Conservation (phyloP, 345 rosid species). For the Noccaea bulbosa region DNA sequence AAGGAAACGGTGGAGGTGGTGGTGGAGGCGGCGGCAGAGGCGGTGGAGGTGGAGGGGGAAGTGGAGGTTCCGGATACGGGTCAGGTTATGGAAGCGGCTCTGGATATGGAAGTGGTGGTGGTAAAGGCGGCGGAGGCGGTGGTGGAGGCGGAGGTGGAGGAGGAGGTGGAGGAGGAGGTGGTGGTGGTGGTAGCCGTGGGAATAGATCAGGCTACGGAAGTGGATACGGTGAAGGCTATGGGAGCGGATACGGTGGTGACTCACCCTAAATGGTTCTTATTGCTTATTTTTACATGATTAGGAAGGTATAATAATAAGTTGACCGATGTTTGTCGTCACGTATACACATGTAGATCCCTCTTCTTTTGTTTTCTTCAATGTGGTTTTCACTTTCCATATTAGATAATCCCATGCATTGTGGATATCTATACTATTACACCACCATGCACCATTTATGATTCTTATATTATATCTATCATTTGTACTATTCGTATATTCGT, state of each 20-base stretch:
- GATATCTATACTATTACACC: neutral
- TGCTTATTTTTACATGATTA: constrained; percentile 21
- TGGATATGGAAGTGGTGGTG: constrained; percentile 39
- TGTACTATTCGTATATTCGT: neutral
- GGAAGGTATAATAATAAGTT: constrained; percentile 24
- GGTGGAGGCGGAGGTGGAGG: constrained; percentile 34
- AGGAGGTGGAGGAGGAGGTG: constrained; percentile 40
- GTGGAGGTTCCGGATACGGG: constrained; percentile 41
- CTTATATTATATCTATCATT: neutral
- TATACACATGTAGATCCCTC: constrained; percentile 3
- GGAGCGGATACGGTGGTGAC: constrained; percentile 42
- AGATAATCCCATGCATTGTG: constrained; percentile 6
- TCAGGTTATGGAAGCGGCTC: constrained; percentile 45
- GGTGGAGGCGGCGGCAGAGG: constrained; percentile 48
- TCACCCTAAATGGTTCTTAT: constrained; percentile 27
- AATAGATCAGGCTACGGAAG: constrained; percentile 43
- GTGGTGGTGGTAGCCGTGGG: constrained; percentile 41
- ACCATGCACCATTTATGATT: constrained; percentile 24
- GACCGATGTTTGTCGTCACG: constrained; percentile 25
- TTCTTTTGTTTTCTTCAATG: constrained; percentile 17
- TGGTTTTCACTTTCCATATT: neutral
- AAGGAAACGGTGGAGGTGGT: constrained; percentile 45
- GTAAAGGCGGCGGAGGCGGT: constrained; percentile 9
- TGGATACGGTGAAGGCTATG: constrained; percentile 46
- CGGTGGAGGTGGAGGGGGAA: constrained; percentile 44